Evolutionary conservation across 441 rosid genomes (phyloP), one percentile per base, ranked within the genome.

Genomic region (Eutrema salsugineum): DNA sequence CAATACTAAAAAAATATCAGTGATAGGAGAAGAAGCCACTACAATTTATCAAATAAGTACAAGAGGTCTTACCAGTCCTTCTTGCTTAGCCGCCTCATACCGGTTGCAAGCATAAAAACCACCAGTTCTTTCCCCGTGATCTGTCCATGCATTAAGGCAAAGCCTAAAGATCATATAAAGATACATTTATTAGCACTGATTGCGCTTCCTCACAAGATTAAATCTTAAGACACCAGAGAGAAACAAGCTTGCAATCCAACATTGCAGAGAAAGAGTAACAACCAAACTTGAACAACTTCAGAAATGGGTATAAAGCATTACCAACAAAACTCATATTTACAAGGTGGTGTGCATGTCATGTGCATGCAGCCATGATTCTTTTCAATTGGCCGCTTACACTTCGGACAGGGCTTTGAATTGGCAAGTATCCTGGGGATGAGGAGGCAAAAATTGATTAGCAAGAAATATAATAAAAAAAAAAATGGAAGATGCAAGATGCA

Each of bases 341-440:
- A 88, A 49, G 84, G 91, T 3, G 87, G 76, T 53, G 75, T 75
- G 68, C 97, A 91, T 9, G 79, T 79, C 85, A 89, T 88, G 63
- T 85, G 91, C 84, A 81, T 83, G 68, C 96, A 88, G 11, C 97
- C 94, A 49, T 77, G 83, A 67, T 85, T 88, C 76, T 89, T 91
- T 78, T 91, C 96, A 58, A 91, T 91, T 32, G 96, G 91, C 42
- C 83, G 79, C 73, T 77, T 82, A 80, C 96, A 91, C 68, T 77
- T 84, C 1, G 97, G 97, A 77, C 97, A 91, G 38, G 91, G 91
- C 87, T 90, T 91, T 61, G 91, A 82, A 75, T 87, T 82, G 17
- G 83, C 83, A 14, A 89, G 77, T 38, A 87, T 83, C 82, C 79
- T 76, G 54, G 32, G 61, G 48, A 74, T 11, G 51, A 15, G n/a